Conservation (phyloP, 2,329 filamentous ascomycete species). For the Hortaea werneckii region DNA sequence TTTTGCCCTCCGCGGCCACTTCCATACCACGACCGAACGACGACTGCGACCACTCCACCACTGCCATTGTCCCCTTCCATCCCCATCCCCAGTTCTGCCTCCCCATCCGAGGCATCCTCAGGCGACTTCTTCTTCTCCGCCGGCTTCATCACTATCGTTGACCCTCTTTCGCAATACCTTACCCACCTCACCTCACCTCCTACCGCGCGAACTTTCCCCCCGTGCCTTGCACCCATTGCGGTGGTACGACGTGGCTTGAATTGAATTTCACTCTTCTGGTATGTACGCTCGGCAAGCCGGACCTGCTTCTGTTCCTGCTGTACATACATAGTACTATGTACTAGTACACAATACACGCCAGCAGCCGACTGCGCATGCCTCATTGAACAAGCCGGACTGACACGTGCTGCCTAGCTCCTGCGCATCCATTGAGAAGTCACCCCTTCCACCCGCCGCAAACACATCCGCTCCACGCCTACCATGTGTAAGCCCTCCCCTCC, state of each 20-base stretch:
- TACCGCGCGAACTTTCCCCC: not conserved
- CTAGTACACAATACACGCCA: too few relatives aligned
- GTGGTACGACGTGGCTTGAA: constrained; percentile 3
- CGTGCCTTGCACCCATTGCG: not conserved
- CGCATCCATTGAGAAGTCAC: constrained; percentile 14
- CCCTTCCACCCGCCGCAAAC: constrained; percentile 13
- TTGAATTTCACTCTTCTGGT: constrained; percentile 3
- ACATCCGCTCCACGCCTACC: constrained; percentile 18
- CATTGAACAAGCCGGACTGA: constrained; percentile 9
- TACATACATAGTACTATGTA: not conserved
- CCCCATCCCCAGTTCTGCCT: too few relatives aligned
- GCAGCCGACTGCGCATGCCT: not conserved
- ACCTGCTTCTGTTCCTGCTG: not conserved
- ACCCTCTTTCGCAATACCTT: too few relatives aligned
- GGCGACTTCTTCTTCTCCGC: not conserved
- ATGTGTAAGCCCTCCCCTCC: constrained; percentile 23
- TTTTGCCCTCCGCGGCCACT: too few relatives aligned
- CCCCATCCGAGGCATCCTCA: too few relatives aligned
- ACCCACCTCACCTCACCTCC: not conserved
- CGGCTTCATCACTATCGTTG: not conserved
- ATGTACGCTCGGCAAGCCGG: not conserved
- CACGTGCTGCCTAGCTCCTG: constrained; percentile 8
- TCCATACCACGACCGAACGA: too few relatives aligned
- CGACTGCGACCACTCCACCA: too few relatives aligned
- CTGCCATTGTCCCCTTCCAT: too few relatives aligned